A percentile compares a stretch with the other conserved stretches of the same genome.
phyloP scores from a whole-genome alignment of 192 early-diverging fungal genomes.

The Kickxella alabastrina region DNA sequence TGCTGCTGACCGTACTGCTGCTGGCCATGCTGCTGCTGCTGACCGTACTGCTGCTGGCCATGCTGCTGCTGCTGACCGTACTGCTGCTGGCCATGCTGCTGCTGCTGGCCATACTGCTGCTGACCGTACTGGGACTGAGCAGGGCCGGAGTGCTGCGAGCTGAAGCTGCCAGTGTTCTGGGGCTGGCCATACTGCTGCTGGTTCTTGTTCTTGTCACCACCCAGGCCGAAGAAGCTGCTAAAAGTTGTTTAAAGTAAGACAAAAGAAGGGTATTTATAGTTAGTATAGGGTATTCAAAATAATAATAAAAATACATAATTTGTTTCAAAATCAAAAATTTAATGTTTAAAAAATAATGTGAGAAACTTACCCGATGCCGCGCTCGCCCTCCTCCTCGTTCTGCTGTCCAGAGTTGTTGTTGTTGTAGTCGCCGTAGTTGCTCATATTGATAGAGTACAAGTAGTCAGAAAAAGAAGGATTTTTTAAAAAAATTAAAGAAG shows the following conservation, averaged over 20 bases:
- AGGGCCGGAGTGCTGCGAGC: neutral
- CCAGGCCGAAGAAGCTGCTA: slow-evolving; percentile 34
- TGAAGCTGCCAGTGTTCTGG: slow-evolving; percentile 15
- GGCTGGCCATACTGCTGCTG: slow-evolving; percentile 5
- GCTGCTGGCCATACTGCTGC: slow-evolving; percentile 10
- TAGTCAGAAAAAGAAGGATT: neutral
- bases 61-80: slow-evolving; percentile 16
- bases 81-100: slow-evolving; percentile 19
- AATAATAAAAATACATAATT: neutral
- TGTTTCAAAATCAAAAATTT: neutral
- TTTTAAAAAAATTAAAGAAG: neutral
- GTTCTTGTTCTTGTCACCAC: slow-evolving; percentile 6
- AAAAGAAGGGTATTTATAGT: no score
- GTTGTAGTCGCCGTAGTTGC: slow-evolving; percentile 19
- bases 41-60: slow-evolving; percentile 23
- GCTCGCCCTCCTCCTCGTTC: slow-evolving; percentile 18
- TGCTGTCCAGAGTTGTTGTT: slow-evolving; percentile 15
- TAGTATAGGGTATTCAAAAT: no score
- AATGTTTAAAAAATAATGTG: neutral
- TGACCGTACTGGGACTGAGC: slow-evolving; percentile 6
- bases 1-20: no score
- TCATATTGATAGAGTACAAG: neutral
- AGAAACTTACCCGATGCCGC: slow-evolving; percentile 23
- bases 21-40: slow-evolving; percentile 8
- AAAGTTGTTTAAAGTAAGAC: no score